Percentiles rank a stretch among this genome's conserved stretches.
Conservation (phyloP, 2,329 filamentous ascomycete species). For the Diaporthe caulivora region DNA sequence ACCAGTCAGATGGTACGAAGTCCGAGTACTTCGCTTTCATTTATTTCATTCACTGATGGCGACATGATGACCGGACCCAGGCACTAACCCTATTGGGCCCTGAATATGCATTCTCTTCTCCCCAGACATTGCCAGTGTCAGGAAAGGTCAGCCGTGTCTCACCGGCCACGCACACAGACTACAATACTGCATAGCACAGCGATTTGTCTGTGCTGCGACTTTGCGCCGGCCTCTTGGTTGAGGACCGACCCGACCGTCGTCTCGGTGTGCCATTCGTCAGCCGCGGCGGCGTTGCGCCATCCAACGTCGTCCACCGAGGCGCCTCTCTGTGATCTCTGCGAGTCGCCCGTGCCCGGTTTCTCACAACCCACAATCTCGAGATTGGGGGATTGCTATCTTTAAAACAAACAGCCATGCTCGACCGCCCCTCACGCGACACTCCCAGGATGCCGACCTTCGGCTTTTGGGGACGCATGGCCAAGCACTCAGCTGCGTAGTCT, state of each 20-base stretch:
- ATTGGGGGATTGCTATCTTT: not conserved
- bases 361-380: not conserved
- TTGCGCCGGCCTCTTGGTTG: not conserved
- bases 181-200: not conserved
- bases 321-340: not conserved
- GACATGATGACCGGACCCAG: not conserved
- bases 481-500: not conserved
- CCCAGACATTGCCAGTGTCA: slow-evolving; percentile 2
- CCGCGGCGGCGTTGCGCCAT: not conserved
- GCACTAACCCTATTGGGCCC: not conserved
- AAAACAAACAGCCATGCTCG: not conserved
- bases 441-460: slow-evolving; percentile 7
- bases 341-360: not conserved
- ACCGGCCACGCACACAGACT: not conserved
- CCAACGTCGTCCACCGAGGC: slow-evolving; percentile 2
- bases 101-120: not conserved
- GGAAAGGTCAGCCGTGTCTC: not conserved
- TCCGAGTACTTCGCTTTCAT: not conserved
- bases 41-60: not conserved
- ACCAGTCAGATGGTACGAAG: not conserved
- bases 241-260: not conserved
- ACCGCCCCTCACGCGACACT: not conserved
- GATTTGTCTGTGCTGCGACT: not conserved
- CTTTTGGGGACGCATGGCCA: slow-evolving; percentile 18
- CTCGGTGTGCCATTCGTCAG: slow-evolving; percentile 26